Evolutionary conservation across 306 rosid genomes (phyloP).

Genomic region (Quillaja saponaria): DNA sequence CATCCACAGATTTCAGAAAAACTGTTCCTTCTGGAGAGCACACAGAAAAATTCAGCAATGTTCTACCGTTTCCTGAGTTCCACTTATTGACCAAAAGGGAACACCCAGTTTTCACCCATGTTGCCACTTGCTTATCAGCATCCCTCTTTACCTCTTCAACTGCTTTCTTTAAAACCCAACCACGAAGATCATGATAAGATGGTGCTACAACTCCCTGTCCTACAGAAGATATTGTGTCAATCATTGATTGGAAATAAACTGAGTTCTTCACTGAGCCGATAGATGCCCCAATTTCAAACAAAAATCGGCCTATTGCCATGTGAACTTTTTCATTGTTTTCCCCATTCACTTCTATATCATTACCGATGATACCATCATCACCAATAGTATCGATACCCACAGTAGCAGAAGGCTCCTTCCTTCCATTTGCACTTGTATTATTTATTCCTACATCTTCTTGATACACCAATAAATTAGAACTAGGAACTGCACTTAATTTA

Average conservation of each 20-base stretch:
- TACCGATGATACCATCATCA: too few species aligned
- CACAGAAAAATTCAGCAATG: constrained; percentile 33
- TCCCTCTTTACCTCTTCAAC: constrained; percentile 49
- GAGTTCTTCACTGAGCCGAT: constrained; percentile 43
- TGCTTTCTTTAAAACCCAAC: constrained; percentile 54
- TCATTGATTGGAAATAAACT: constrained; percentile 46
- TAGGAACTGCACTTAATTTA: too few species aligned
- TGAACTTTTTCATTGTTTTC: constrained; percentile 26
- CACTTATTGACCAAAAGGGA: constrained; percentile 51
- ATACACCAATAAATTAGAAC: too few species aligned
- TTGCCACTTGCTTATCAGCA: constrained; percentile 29
- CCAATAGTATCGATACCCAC: too few species aligned
- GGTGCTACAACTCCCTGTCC: constrained; percentile 36
- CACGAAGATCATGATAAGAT: constrained; percentile 47
- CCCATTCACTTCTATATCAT: background rate
- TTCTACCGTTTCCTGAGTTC: constrained; percentile 25
- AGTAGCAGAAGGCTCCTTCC: too few species aligned
- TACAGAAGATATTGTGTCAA: constrained; percentile 48
- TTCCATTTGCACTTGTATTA: too few species aligned
- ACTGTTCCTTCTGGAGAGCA: constrained; percentile 45
- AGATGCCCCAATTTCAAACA: constrained; percentile 57
- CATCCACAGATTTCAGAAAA: constrained; percentile 50
- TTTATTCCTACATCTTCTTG: too few species aligned
- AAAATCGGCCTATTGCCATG: constrained; percentile 51
- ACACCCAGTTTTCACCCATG: constrained; percentile 52